These are phyloP conservation scores for Phytophthora sp. DNA, from an alignment of 352 stramenopile genomes.

Conservation along the genomic window DNA sequence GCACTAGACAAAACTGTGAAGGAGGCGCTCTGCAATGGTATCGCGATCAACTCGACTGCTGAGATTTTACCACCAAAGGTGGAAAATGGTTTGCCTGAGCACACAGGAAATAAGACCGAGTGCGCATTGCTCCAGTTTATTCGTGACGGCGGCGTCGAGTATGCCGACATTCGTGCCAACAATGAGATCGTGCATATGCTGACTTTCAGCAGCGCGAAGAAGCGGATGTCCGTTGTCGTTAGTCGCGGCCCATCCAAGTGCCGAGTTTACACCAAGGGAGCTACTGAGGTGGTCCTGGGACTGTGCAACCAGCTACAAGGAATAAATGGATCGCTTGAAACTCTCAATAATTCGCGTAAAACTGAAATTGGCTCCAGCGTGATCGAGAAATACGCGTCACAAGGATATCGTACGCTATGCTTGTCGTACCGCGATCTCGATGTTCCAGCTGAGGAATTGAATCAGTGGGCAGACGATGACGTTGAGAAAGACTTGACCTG, in stretches of 20 bases:
- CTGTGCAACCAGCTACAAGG: background rate
- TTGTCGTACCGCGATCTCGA: conserved; percentile 2
- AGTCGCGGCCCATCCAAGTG: background rate
- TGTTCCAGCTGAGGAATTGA: background rate
- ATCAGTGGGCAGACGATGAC: background rate
- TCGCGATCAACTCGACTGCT: conserved; percentile 45
- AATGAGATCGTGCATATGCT: conserved; percentile 5
- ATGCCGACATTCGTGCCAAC: background rate
- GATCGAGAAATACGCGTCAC: conserved; percentile 2
- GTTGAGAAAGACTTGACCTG: background rate
- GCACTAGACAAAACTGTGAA: conserved; percentile 14
- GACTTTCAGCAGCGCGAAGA: conserved; percentile 1
- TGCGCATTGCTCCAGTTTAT: conserved; percentile 3
- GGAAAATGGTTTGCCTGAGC: background rate
- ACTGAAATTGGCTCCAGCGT: background rate
- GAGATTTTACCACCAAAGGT: background rate
- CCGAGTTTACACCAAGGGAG: conserved; percentile 3
- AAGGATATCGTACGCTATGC: background rate
- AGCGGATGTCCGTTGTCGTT: conserved; percentile 3
- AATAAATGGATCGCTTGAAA: background rate
- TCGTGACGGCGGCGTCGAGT: conserved; percentile 1
- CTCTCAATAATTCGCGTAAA: background rate
- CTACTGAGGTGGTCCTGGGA: background rate
- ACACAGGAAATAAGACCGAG: conserved; percentile 4
- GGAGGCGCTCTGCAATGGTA: conserved; percentile 25